Base-by-base conservation (phyloP, 805 yeast genomes). In the Citeromyces matritensis region DNA sequence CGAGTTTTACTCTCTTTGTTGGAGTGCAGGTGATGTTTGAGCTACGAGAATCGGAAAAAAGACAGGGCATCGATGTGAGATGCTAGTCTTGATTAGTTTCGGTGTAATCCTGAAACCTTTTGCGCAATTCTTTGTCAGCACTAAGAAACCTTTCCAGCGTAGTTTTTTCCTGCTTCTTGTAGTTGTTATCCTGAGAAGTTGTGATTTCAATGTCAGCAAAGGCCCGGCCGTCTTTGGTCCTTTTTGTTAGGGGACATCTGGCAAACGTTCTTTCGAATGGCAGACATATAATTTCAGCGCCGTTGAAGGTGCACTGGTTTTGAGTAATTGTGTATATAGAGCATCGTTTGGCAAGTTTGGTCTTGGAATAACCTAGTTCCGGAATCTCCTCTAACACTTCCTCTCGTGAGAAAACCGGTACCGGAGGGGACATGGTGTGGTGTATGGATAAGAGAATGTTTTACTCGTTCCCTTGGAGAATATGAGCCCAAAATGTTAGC, bases 1-100 rank as follows among this genome's bases (percentile, higher is more conserved):
- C 93, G 4, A 73, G 80, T 35, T 47, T 50, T 3, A 69, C 80
- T 37, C 58, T 91, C 27, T 91, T 80, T 52, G 74, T 84, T 11
- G 97, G 80, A 3, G 77, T 73, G 1, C 97, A 88, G 51, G 78
- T 85, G 12, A 91, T 91, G 97, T 86, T 85, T 55, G 97, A 91
- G 53, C 55, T 81, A 36, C 66, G 99, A 43, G 94, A 84, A 48
- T 57, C 73, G 15, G 99, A 91, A 50, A 76, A 69, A 47, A 69
- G 97, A 44, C 61, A 67, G 26, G 96, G 96, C 2, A 65, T 88
- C 11, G 72, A 80, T 47, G 72, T 85, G 23, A 74, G 81, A 48
- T 91, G 96, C 48, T 80, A 42, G 44, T 6, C 7, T 23, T n/a
- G 9, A 23, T 19, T 10, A n/a, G 24, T 12, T 13, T 31, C 27